Percentiles rank a stretch among this genome's conserved stretches.
phyloP scores from a whole-genome alignment of 305 asterid genomes.

The Solanum hybrid region DNA sequence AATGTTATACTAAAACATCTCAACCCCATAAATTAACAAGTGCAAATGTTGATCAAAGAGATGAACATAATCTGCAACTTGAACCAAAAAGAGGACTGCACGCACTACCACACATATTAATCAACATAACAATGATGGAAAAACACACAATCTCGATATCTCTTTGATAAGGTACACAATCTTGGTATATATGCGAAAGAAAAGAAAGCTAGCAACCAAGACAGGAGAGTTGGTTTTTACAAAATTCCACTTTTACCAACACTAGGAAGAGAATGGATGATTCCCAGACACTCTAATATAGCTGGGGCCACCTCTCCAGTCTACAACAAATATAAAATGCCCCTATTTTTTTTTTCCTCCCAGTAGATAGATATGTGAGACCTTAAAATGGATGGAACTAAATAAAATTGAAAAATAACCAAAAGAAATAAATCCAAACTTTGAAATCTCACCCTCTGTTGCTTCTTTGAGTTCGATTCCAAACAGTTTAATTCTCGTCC shows the following conservation, averaged over 20 bases:
- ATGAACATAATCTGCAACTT: neutral
- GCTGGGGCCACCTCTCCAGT: conserved; percentile 26
- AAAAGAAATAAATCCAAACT: neutral
- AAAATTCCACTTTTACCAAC: conserved; percentile 27
- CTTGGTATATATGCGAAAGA: neutral
- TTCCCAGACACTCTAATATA: conserved; percentile 31
- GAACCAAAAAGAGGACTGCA: neutral
- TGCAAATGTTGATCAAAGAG: neutral
- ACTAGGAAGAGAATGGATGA: conserved; percentile 16
- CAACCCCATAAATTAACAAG: neutral
- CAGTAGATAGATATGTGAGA: conserved; percentile 6
- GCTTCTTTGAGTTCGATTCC: conserved; percentile 25
- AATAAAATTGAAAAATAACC: neutral
- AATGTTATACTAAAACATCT: neutral
- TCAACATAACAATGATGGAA: neutral
- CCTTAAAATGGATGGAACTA: conserved; percentile 1
- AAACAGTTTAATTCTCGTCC: conserved; percentile 35
- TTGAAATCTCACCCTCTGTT: conserved; percentile 20
- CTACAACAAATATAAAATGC: conserved; percentile 19
- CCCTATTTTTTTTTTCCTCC: conserved; percentile 1
- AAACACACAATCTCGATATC: neutral
- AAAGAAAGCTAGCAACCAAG: neutral
- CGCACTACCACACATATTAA: neutral
- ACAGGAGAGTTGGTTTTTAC: conserved; percentile 3
- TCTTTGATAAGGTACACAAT: conserved; percentile 4